A percentile compares a stretch with the other conserved stretches of the same genome.
Evolutionary conservation across 176 grass and related monocot species (phyloP).

Genomic region (Ensete glaucum): DNA sequence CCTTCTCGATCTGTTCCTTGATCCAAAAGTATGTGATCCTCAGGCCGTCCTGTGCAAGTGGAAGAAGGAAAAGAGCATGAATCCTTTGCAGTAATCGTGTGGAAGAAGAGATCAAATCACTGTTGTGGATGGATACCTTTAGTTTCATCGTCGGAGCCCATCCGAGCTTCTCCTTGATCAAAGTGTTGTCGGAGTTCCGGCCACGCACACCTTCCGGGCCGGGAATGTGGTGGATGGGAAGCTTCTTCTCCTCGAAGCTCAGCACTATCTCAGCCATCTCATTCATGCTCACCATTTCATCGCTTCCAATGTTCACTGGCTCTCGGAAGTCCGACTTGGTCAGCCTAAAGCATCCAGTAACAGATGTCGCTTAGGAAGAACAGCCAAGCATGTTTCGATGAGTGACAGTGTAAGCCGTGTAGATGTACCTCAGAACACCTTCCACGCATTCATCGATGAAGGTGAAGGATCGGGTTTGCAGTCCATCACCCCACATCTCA

Average conservation of each 20-base stretch:
- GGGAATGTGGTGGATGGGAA: constrained; percentile 13
- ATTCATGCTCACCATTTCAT: constrained; percentile 19
- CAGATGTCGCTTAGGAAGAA: neutral
- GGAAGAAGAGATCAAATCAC: no score
- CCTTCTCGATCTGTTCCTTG: constrained; percentile 11
- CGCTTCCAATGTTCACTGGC: constrained; percentile 12
- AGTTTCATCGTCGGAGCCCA: constrained; percentile 8
- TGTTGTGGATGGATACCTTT: neutral
- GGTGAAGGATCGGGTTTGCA: constrained; percentile 15
- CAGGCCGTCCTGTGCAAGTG: neutral
- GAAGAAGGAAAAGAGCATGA: neutral
- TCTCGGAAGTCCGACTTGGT: constrained; percentile 10
- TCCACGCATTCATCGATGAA: constrained; percentile 13
- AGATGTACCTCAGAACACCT: constrained; percentile 5
- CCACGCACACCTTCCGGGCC: constrained; percentile 9
- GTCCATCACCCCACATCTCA: constrained; percentile 18
- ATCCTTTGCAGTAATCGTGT: no score
- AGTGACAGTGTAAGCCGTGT: neutral
- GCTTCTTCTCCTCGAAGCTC: constrained; percentile 5
- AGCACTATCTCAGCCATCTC: constrained; percentile 13
- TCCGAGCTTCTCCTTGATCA: constrained; percentile 10
- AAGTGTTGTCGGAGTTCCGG: constrained; percentile 7
- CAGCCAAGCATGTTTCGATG: neutral
- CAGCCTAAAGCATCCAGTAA: neutral
- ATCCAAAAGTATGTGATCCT: constrained; percentile 15